Evolutionary conservation across 371 early-diverging fungal genomes (phyloP).

Genomic region (Rhizopus stolonifer): DNA sequence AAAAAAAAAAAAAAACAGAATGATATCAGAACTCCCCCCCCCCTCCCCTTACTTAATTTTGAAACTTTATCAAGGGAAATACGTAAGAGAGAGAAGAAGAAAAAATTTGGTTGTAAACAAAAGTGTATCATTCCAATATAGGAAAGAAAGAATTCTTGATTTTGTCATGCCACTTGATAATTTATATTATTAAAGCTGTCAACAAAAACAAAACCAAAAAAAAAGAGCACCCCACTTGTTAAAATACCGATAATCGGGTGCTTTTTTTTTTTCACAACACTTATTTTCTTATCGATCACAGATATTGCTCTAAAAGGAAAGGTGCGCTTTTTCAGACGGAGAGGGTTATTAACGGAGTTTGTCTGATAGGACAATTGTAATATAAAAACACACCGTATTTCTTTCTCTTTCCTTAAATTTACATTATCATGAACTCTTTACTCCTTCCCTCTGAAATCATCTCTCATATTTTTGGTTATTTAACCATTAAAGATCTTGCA

Average conservation of each 20-base stretch:
- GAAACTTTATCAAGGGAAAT: too few relatives aligned
- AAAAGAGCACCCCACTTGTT: neutral
- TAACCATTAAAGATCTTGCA: slow-evolving; percentile 42
- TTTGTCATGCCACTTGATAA: too few relatives aligned
- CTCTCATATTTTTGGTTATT: slow-evolving; percentile 29
- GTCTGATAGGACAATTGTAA: neutral
- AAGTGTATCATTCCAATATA: too few relatives aligned
- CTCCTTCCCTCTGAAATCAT: slow-evolving; percentile 44
- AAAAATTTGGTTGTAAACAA: too few relatives aligned
- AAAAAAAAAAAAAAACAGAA: too few relatives aligned
- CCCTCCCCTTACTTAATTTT: too few relatives aligned
- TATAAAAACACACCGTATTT: neutral
- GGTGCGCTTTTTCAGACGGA: neutral
- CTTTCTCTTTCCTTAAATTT: neutral
- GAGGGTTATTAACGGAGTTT: slow-evolving; percentile 1
- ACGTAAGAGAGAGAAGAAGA: too few relatives aligned
- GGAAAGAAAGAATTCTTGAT: too few relatives aligned
- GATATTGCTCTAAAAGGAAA: neutral
- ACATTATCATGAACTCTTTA: slow-evolving; percentile 11
- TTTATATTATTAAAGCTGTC: too few relatives aligned
- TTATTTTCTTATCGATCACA: slow-evolving; percentile 4
- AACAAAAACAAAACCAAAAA: too few relatives aligned
- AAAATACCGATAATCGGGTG: too few relatives aligned
- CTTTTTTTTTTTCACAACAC: neutral
- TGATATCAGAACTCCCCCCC: too few relatives aligned